Base-by-base conservation (phyloP, 2,329 filamentous ascomycete genomes). In the Penicillium hordei region DNA sequence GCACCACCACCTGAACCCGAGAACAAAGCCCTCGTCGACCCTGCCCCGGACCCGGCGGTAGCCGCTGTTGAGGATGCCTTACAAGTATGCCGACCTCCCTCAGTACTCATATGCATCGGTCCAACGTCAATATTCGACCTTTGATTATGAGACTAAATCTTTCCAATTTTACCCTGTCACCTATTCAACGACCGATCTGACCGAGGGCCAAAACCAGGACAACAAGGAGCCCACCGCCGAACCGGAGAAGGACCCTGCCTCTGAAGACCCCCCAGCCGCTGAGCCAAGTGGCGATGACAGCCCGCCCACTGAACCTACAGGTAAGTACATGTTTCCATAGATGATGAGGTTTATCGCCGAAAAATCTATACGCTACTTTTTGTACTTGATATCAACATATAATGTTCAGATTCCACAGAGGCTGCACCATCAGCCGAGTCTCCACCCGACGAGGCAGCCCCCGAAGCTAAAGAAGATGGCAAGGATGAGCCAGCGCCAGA, bases 81-180 rank as follows among this genome's bases (percentile, higher is more conserved):
- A 68, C 67, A 68, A 75, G 77, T 79, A 79, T 74, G 77, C 76
- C 71, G 59, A 75, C 55, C 61, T 78, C 70, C 71, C 76, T 68
- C 61, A 63, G 56, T 79, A 72, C 70, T 61, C 74, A 63, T 79
- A 79, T 70, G 75, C 77, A 65, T 71, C 67, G 54, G 71, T 75
- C 67, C 70, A 76, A 62, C 64, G 66, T 72, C 70, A 73, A 61
- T 79, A 78, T 68, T 75, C 78, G 69, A 75, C 74, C 48, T 78
- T 73, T 69, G 75, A 79, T 67, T 71, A 60, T 68, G 62, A 70
- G 60, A 75, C 75, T 62, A 61, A 70, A 53, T 60, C 68, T 65
- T 77, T 70, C 61, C 71, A 69, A 65, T 71, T 65, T 63, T 71
- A 75, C 66, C 70, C 72, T 66, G 70, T 77, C 58, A 57, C 62